These are phyloP conservation scores for Dendrostoma leiphaemia DNA, from an alignment of 2,329 filamentous ascomycete species.

Conservation along the genomic window DNA sequence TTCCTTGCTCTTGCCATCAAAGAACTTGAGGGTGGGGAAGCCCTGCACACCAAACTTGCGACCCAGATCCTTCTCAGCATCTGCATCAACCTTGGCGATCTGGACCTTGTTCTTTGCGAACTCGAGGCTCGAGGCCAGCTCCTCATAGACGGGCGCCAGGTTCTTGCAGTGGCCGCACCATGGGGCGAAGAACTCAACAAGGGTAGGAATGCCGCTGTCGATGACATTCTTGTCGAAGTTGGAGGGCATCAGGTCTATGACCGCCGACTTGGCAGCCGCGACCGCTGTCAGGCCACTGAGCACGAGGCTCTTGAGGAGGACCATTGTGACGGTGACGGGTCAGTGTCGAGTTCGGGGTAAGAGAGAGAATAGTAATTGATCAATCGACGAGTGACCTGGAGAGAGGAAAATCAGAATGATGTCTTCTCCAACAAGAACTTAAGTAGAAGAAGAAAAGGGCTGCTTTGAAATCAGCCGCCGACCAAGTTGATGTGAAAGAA, in stretches of 20 bases:
- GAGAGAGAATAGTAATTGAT: neutral
- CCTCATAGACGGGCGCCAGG: constrained; percentile 91
- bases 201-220: constrained; percentile 88
- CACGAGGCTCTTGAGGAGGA: constrained; percentile 59
- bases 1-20: constrained; percentile 88
- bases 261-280: constrained; percentile 72
- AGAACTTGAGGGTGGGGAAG: constrained; percentile 97
- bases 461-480: constrained; percentile 35
- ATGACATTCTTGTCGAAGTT: constrained; percentile 93
- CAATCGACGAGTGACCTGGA: neutral
- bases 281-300: constrained; percentile 53
- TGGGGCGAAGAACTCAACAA: constrained; percentile 97
- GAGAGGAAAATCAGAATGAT: constrained; percentile 3
- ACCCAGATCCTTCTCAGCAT: constrained; percentile 80
- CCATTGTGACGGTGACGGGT: constrained; percentile 38
- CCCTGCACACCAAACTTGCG: constrained; percentile 87
- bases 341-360: neutral
- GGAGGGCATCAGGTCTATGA: constrained; percentile 81
- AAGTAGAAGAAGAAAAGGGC: constrained; percentile 14
- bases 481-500: neutral
- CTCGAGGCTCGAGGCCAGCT: constrained; percentile 74
- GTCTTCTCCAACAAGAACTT: neutral
- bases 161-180: constrained; percentile 99
- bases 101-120: constrained; percentile 70
- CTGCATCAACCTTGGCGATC: constrained; percentile 95